phyloP scores from a whole-genome alignment of 1,284 basidiomycete species.

The Fomitopsis pinicola region DNA sequence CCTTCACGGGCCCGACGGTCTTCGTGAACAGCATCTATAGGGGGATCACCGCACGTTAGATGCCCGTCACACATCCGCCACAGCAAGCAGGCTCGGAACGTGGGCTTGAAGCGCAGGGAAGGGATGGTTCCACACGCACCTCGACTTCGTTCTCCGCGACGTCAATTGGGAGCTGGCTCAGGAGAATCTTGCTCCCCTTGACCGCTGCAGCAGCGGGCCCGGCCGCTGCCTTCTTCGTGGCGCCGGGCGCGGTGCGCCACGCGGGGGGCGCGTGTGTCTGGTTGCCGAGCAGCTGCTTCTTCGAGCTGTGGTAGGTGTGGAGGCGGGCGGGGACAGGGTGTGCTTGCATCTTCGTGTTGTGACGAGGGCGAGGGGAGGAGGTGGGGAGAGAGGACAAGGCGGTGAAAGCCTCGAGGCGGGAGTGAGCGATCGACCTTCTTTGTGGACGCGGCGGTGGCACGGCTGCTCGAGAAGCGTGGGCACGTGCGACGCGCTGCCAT shows the following conservation, averaged over 20 bases:
- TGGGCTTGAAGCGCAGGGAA: neutral
- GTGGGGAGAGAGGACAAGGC: too few relatives aligned
- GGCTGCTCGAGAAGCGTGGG: neutral
- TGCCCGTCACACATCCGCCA: too few relatives aligned
- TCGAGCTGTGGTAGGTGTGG: conserved; percentile 48
- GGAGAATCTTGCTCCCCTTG: conserved; percentile 63
- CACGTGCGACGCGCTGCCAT: neutral
- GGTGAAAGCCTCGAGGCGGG: neutral
- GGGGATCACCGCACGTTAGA: neutral
- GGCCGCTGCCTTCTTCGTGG: conserved; percentile 26
- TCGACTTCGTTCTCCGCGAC: conserved; percentile 66
- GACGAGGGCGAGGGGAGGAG: neutral
- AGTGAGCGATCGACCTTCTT: neutral
- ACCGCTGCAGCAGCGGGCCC: conserved; percentile 24
- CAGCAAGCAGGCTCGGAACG: too few relatives aligned
- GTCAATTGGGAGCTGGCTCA: conserved; percentile 65
- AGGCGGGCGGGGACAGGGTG: conserved; percentile 30
- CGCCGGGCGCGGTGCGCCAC: conserved; percentile 37
- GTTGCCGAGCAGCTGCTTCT: conserved; percentile 54
- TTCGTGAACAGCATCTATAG: conserved; percentile 60
- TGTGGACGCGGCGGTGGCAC: neutral
- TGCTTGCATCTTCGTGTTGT: conserved; percentile 12
- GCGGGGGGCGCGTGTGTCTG: conserved; percentile 52
- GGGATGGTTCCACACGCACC: conserved; percentile 34
- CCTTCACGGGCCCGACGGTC: conserved; percentile 68